Conservation (phyloP, 1,284 basidiomycete genomes). For the Phellinidium pouzarii region DNA sequence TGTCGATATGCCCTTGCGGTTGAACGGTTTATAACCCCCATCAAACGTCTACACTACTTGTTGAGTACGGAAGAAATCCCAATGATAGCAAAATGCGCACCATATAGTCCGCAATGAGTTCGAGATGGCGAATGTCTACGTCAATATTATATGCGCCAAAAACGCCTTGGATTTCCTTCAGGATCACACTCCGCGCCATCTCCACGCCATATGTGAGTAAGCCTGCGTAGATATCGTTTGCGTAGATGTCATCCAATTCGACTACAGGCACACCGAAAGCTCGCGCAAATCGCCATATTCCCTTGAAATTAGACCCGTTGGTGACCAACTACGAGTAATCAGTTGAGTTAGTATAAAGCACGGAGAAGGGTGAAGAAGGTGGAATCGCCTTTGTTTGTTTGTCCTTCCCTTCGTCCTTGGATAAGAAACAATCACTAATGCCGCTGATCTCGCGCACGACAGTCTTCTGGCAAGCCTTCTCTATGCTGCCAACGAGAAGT, state of each 20-base stretch:
- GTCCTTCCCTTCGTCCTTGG: conserved; percentile 46
- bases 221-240: conserved; percentile 94
- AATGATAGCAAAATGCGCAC: conserved; percentile 37
- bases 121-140: conserved; percentile 91
- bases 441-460: conserved; percentile 85
- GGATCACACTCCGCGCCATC: conserved; percentile 90
- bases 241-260: conserved; percentile 80
- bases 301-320: conserved; percentile 88
- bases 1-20: conserved; percentile 88
- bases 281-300: conserved; percentile 84
- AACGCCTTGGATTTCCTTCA: conserved; percentile 85
- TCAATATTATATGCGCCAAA: conserved; percentile 98
- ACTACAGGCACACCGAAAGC: conserved; percentile 61
- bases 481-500: conserved; percentile 86
- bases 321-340: conserved; percentile 53
- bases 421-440: conserved; percentile 78
- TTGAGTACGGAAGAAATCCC: conserved; percentile 9
- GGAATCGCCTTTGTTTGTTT: conserved; percentile 44
- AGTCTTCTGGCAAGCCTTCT: conserved; percentile 76
- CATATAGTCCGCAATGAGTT: conserved; percentile 99
- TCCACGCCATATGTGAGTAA: conserved; percentile 95
- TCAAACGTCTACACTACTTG: conserved; percentile 74
- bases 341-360: conserved; percentile 15
- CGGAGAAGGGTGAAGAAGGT: conserved; percentile 4
- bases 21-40: conserved; percentile 97